phyloP scores from a whole-genome alignment of 129 eudicot species.

The Saussurea involucrata region DNA sequence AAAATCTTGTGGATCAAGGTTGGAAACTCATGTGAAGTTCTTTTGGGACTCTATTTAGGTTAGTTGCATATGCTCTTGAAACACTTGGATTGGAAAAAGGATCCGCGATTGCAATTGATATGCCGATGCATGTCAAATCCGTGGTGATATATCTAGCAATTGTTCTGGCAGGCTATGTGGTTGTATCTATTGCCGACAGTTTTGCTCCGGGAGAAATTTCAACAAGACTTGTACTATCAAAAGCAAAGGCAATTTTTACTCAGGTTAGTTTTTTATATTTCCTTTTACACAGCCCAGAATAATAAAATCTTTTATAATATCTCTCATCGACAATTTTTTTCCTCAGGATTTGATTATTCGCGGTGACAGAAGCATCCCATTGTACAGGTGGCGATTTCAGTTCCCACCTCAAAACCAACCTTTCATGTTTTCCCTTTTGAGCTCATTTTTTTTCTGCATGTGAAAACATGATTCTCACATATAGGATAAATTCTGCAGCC shows the following conservation, averaged over 20 bases:
- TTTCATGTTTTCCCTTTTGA: constrained; percentile 12
- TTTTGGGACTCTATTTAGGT: constrained; percentile 40
- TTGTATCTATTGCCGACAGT: constrained; percentile 96
- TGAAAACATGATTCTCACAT: constrained; percentile 21
- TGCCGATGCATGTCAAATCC: constrained; percentile 92
- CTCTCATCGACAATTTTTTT: background rate
- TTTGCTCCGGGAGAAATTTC: constrained; percentile 87
- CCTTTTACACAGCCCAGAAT: background rate
- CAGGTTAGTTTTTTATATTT: constrained; percentile 50
- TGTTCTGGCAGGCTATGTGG: constrained; percentile 78
- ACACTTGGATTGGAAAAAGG: constrained; percentile 63
- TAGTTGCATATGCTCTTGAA: constrained; percentile 73
- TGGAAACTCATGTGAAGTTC: constrained; percentile 8
- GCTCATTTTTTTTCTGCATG: background rate
- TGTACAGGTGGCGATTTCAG: constrained; percentile 61
- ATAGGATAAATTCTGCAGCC: constrained; percentile 45
- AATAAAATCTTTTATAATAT: background rate
- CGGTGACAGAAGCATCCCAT: constrained; percentile 64
- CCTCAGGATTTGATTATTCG: constrained; percentile 74
- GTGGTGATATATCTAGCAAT: constrained; percentile 92
- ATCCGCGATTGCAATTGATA: constrained; percentile 90
- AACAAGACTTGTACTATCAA: constrained; percentile 58
- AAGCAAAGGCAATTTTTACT: constrained; percentile 88
- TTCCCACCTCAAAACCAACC: background rate
- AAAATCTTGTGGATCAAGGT: background rate